phyloP scores from a whole-genome alignment of 345 rosid genomes.

The Boechera retrofracta region DNA sequence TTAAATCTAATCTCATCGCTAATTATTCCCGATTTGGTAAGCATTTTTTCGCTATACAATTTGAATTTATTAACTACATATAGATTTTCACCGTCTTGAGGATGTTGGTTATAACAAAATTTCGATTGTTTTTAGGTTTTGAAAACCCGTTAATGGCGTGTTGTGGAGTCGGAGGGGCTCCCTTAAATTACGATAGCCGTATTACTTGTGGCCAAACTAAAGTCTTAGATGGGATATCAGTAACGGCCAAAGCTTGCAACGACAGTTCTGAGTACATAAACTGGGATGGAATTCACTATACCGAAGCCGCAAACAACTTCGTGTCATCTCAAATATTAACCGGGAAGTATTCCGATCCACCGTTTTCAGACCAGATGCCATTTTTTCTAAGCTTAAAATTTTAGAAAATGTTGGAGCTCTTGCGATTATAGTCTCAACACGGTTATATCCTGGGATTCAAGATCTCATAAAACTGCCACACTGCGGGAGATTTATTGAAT shows the following conservation, averaged over 20 bases:
- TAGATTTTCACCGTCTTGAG: not conserved
- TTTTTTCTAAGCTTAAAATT: conserved; percentile 75
- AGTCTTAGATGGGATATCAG: conserved; percentile 65
- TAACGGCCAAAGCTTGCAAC: conserved; percentile 69
- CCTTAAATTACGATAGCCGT: conserved; percentile 75
- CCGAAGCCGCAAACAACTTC: conserved; percentile 84
- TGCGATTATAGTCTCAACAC: no score
- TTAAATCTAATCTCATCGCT: conserved; percentile 72
- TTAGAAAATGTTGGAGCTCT: conserved; percentile 38
- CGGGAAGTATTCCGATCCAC: conserved; percentile 84
- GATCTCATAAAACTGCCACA: no score
- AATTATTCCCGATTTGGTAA: conserved; percentile 80
- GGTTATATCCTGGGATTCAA: no score
- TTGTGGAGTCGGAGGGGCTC: conserved; percentile 90
- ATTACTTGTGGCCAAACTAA: conserved; percentile 84
- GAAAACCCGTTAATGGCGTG: conserved; percentile 93
- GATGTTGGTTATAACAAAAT: conserved; percentile 11
- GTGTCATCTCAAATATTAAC: conserved; percentile 81
- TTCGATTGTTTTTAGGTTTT: conserved; percentile 61
- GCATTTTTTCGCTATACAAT: not conserved
- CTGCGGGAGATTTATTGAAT: no score
- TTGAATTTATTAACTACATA: not conserved
- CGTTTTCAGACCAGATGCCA: conserved; percentile 85
- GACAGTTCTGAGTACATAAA: conserved; percentile 85
- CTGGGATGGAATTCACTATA: conserved; percentile 97